phyloP scores from a whole-genome alignment of 495 filamentous ascomycete species.

The Glonium stellatum region DNA sequence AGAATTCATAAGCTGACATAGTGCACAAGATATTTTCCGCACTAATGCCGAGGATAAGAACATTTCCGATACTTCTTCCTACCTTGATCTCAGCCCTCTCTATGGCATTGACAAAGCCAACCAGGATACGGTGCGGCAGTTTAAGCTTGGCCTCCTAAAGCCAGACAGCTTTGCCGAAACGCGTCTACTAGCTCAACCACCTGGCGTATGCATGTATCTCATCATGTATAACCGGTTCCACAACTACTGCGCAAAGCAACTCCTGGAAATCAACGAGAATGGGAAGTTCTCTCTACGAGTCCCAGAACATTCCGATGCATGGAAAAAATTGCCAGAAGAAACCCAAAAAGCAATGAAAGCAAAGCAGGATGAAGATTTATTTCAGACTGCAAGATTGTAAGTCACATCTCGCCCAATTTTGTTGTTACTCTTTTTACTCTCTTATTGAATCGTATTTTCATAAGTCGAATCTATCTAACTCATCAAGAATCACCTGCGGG shows the following conservation, averaged over 20 bases:
- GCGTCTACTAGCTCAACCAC: slow-evolving; percentile 9
- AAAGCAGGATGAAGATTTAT: slow-evolving; percentile 1
- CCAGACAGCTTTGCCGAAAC: slow-evolving; percentile 10
- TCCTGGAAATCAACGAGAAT: slow-evolving; percentile 52
- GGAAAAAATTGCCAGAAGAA: too few relatives aligned
- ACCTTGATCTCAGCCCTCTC: slow-evolving; percentile 13
- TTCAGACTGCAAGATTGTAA: slow-evolving; percentile 6
- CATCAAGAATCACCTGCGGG: background rate
- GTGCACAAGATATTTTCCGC: slow-evolving; percentile 15
- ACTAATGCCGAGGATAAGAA: slow-evolving; percentile 5
- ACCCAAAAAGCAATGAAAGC: background rate
- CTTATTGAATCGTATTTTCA: too few relatives aligned
- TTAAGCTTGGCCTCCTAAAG: slow-evolving; percentile 9
- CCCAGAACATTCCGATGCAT: too few relatives aligned
- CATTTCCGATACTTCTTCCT: slow-evolving; percentile 7
- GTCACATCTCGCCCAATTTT: too few relatives aligned
- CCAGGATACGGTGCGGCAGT: slow-evolving; percentile 1
- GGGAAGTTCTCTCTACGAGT: too few relatives aligned
- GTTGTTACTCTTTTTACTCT: too few relatives aligned
- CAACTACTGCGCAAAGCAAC: slow-evolving; percentile 40
- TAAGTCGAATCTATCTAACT: too few relatives aligned
- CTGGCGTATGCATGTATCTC: slow-evolving; percentile 57
- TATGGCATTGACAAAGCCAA: slow-evolving; percentile 5
- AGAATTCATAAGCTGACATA: too few relatives aligned
- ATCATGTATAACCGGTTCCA: slow-evolving; percentile 54